These are phyloP conservation scores for Diaporthe sp. DNA, from an alignment of 2,329 filamentous ascomycete species.

Conservation along the genomic window DNA sequence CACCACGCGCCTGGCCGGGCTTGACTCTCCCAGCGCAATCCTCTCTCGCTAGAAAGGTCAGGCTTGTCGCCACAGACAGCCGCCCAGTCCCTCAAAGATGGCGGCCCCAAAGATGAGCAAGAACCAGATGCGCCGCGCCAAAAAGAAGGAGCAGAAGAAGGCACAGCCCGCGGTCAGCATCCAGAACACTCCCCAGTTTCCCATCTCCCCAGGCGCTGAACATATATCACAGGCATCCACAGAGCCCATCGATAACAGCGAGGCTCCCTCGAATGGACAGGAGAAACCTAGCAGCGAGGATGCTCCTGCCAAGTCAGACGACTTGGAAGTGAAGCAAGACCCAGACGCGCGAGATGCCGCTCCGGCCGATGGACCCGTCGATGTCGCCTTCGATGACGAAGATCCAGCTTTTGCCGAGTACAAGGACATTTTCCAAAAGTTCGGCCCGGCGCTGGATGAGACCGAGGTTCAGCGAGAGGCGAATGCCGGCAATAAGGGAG, in stretches of 20 bases:
- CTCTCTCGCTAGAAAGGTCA: background rate
- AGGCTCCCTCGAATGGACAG: conserved; percentile 40
- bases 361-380: conserved; percentile 61
- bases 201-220: conserved; percentile 40
- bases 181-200: background rate
- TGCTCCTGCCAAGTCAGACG: conserved; percentile 47
- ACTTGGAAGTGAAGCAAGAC: conserved; percentile 61
- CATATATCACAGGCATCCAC: conserved; percentile 42
- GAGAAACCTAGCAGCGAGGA: conserved; percentile 20
- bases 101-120: conserved; percentile 84
- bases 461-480: conserved; percentile 75
- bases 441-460: conserved; percentile 75
- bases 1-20: background rate
- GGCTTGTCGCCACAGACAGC: conserved; percentile 20
- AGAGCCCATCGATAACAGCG: conserved; percentile 15
- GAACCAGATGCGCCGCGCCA: conserved; percentile 92
- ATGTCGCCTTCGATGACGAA: conserved; percentile 70
- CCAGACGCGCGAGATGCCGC: conserved; percentile 51
- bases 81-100: conserved; percentile 60
- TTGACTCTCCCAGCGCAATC: background rate
- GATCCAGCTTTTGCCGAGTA: conserved; percentile 88
- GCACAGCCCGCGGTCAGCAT: conserved; percentile 66
- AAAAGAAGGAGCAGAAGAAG: conserved; percentile 94
- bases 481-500: conserved; percentile 82
- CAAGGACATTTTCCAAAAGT: conserved; percentile 85